Percentiles rank a stretch among this genome's conserved stretches.
These are phyloP conservation scores for Tricholoma furcatifolium DNA, from an alignment of 768 basidiomycete species.

Conservation along the genomic window DNA sequence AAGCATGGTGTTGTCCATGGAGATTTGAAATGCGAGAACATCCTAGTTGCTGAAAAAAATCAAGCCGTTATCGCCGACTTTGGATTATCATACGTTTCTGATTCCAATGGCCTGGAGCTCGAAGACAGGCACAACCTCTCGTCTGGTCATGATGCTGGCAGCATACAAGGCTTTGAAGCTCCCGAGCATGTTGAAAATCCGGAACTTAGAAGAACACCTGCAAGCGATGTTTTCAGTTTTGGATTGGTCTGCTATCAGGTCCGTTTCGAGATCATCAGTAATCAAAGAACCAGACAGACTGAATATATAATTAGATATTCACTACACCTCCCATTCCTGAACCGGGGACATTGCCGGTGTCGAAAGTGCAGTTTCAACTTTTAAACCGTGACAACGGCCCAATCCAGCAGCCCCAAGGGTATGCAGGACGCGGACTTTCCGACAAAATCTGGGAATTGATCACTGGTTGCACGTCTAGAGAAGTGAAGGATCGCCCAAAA, in stretches of 20 bases:
- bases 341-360: no score
- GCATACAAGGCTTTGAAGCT: slow-evolving; percentile 22
- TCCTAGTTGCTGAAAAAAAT: slow-evolving; percentile 36
- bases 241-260: slow-evolving; percentile 13
- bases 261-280: no score
- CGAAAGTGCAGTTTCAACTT: no score
- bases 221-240: slow-evolving; percentile 15
- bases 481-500: no score
- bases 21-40: slow-evolving; percentile 47
- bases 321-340: no score
- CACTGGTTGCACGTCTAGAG: no score
- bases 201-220: not conserved
- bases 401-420: no score
- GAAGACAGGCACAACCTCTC: slow-evolving; percentile 13
- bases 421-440: no score
- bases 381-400: no score
- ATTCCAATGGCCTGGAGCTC: slow-evolving; percentile 10
- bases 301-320: no score
- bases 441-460: no score
- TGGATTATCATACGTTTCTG: slow-evolving; percentile 33
- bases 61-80: slow-evolving; percentile 50
- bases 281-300: no score
- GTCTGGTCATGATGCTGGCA: slow-evolving; percentile 15
- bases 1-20: slow-evolving; percentile 38
- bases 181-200: slow-evolving; percentile 29